phyloP scores from a whole-genome alignment of 352 stramenopile genomes.

The Aphanomyces euteiches region DNA sequence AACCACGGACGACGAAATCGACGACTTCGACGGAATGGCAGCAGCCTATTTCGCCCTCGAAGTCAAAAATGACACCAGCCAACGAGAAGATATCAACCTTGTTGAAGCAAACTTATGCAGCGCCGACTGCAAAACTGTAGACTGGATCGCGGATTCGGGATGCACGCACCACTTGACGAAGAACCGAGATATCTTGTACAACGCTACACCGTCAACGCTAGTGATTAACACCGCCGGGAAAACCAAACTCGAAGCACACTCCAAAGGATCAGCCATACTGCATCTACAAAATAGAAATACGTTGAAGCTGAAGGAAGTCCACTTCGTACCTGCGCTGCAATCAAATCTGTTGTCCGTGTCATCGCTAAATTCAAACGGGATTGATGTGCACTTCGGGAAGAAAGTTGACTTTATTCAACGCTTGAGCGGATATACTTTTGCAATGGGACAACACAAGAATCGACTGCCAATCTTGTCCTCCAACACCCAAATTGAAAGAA shows the following conservation, averaged over 20 bases:
- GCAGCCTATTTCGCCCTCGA: not conserved
- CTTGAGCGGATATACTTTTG: not conserved
- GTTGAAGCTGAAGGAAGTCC: not conserved
- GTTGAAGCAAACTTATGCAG: not conserved
- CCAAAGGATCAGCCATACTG: not conserved
- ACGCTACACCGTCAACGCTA: not conserved
- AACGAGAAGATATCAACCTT: not conserved
- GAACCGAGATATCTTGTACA: not conserved
- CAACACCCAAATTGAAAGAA: not conserved
- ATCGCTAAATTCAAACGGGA: not conserved
- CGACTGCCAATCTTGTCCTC: not conserved
- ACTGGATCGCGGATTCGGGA: not conserved
- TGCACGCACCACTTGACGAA: constrained; percentile 5
- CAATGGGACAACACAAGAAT: not conserved
- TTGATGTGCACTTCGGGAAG: not conserved
- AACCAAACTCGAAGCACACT: not conserved
- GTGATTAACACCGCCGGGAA: not conserved
- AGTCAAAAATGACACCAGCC: not conserved
- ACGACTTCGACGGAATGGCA: not conserved
- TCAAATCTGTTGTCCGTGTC: not conserved
- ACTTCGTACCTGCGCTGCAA: not conserved
- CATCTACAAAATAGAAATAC: not conserved
- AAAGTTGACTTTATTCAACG: not conserved
- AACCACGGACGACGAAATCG: not conserved
- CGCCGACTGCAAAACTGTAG: not conserved